These are phyloP conservation scores for Coniochaeta hoffmannii DNA, from an alignment of 2,329 filamentous ascomycete genomes.

Conservation along the genomic window DNA sequence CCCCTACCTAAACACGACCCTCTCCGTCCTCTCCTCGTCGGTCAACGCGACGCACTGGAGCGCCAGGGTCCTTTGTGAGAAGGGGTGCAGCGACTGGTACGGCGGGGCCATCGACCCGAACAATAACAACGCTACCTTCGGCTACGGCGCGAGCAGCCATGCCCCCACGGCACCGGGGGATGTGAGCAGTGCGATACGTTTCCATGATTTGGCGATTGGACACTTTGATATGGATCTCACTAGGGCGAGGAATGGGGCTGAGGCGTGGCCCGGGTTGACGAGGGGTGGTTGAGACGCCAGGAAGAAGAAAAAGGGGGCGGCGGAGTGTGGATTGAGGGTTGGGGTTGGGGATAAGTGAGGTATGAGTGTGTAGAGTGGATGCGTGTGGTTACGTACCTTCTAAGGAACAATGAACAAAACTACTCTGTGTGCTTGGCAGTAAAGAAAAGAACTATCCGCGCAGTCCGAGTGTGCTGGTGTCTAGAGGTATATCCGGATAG, in stretches of 20 bases:
- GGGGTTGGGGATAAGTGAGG: no score
- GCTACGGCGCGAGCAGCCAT: constrained; percentile 3
- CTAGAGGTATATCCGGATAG: no score
- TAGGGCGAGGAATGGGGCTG: constrained; percentile 3
- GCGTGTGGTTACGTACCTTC: no score
- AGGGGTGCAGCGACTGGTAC: constrained; percentile 7
- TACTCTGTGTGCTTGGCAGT: no score
- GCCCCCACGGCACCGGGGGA: neutral
- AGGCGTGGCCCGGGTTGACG: neutral
- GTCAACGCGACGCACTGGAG: constrained; percentile 9
- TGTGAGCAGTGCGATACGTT: constrained; percentile 1
- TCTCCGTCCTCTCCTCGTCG: neutral
- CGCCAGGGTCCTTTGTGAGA: constrained; percentile 4
- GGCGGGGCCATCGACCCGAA: constrained; percentile 3
- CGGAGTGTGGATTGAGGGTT: neutral
- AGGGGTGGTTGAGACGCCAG: neutral
- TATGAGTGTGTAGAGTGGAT: no score
- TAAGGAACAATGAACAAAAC: no score
- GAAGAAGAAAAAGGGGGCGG: no score
- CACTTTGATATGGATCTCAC: constrained; percentile 8
- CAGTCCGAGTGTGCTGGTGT: no score
- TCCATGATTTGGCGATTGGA: constrained; percentile 6
- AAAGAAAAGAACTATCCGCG: no score
- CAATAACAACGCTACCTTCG: constrained; percentile 7
- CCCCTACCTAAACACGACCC: constrained; percentile 5